These are phyloP conservation scores for Breviolum minutum DNA, from an alignment of 73 alveolate species.

Conservation along the genomic window DNA sequence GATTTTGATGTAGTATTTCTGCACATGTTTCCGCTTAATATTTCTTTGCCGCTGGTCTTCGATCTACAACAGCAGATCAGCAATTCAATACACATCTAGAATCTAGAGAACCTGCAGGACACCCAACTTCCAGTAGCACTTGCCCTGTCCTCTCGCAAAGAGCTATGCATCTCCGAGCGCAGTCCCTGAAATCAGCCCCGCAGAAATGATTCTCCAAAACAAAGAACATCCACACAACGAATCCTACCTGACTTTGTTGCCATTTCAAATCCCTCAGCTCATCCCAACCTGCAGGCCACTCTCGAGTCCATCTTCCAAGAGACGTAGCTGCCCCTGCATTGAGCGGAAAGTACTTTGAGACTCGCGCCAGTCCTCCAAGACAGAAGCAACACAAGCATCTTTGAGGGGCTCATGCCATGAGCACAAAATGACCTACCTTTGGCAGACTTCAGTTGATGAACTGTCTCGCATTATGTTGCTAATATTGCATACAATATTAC, in stretches of 20 bases:
- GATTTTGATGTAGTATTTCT: no score
- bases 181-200: slow-evolving; percentile 6
- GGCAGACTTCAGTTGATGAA: background rate
- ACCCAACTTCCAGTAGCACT: background rate
- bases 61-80: background rate
- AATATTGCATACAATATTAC: no score
- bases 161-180: slow-evolving; percentile 81
- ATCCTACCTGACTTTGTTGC: background rate
- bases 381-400: no score
- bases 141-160: slow-evolving; percentile 40
- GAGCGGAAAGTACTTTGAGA: slow-evolving; percentile 14
- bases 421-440: background rate
- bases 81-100: background rate
- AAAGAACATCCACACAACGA: background rate
- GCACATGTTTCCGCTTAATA: no score
- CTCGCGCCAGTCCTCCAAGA: slow-evolving; percentile 79
- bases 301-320: background rate
- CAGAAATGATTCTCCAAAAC: background rate
- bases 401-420: no score
- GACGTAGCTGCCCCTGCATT: slow-evolving; percentile 77
- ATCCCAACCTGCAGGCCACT: slow-evolving; percentile 9
- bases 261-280: background rate
- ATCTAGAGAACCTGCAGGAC: background rate
- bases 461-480: no score
- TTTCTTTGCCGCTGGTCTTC: no score